Base-by-base conservation (phyloP, 371 early-diverging fungal genomes). In the Dentiscutata heterogama region DNA sequence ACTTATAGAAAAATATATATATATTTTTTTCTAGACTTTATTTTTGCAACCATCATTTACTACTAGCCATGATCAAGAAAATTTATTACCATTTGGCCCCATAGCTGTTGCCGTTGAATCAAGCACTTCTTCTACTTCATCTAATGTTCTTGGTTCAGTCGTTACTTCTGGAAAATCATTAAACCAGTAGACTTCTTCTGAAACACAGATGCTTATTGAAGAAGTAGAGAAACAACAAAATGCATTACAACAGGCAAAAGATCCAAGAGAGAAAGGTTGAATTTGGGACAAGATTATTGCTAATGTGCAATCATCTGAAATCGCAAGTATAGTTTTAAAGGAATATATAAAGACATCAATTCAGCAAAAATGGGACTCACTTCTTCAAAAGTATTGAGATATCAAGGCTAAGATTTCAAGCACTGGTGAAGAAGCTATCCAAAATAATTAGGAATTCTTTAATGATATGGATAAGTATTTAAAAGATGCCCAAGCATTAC, bases 11-110 rank as follows among this genome's bases (percentile, higher is more conserved):
- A 63, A 63, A 10, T n/a, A n/a, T n/a, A 63, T 63, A 63, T n/a
- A 29, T 63, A 63, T 20, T 63, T 27, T 63, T 63, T 63, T 63
- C 22, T 63, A 63, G 63, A 63, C 35, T 31, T 31, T 63, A 27
- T 3, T 29, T 6, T 63, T 5, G 11, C 63, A 6, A 11, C 22
- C 60, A 22, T 10, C 60, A 22, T 10, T 60, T 25, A 61, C 29
- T 61, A 61, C 27, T 61, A 11, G 29, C 20, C 22, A 22, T 61
- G 63, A 60, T n/a, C 60, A 60, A 60, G 60, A 60, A 60, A 60
- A 7, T 60, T 25, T 7, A 60, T 60, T 25, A 60, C 60, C 60
- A 22, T 60, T 58, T 58, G 25, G 25, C 3, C 18, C 60, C 25
- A 20, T 60, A 60, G 16, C 60, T 60, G 20, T 22, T 22, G 2